Percentiles rank a stretch among this genome's conserved stretches.
Evolutionary conservation across 1,284 basidiomycete genomes (phyloP).

Genomic region (Xerocomus nothofagi): DNA sequence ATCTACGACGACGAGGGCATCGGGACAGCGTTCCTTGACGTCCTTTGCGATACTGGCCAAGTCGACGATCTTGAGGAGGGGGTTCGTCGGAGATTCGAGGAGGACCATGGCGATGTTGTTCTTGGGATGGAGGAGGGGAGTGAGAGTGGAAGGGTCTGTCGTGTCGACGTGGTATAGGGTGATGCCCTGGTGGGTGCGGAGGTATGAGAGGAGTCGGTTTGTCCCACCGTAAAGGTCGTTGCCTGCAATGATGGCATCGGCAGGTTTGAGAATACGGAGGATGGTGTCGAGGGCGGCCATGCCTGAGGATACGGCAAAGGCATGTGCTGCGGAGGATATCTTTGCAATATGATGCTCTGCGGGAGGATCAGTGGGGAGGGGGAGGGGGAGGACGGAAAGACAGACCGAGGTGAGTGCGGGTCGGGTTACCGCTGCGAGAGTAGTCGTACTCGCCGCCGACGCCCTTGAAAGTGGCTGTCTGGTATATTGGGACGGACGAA

Average conservation of each 20-base stretch:
- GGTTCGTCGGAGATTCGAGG: constrained; percentile 97
- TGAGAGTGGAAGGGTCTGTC: constrained; percentile 67
- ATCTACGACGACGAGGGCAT: constrained; percentile 90
- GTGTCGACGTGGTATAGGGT: constrained; percentile 95
- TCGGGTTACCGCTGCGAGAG: constrained; percentile 94
- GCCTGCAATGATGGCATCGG: constrained; percentile 93
- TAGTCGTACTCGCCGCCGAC: constrained; percentile 92
- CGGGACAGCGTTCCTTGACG: constrained; percentile 79
- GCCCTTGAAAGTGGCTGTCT: constrained; percentile 98
- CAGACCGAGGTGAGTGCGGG: constrained; percentile 89
- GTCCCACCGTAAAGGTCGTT: constrained; percentile 99
- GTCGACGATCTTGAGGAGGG: constrained; percentile 94
- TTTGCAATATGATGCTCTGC: constrained; percentile 93
- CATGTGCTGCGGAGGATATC: constrained; percentile 86
- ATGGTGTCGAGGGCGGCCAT: constrained; percentile 99
- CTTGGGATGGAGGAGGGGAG: constrained; percentile 63
- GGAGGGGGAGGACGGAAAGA: constrained; percentile 4
- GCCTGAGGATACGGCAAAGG: constrained; percentile 91
- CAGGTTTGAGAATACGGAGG: constrained; percentile 90
- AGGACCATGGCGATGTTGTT: constrained; percentile 88
- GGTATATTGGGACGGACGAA: constrained; percentile 95
- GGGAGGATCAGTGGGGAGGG: constrained; percentile 7
- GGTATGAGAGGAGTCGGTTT: constrained; percentile 92
- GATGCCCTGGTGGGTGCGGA: constrained; percentile 86
- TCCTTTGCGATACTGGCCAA: constrained; percentile 77